Evolutionary conservation across 495 filamentous ascomycete species (phyloP).

Genomic region (Parmelia sp.): DNA sequence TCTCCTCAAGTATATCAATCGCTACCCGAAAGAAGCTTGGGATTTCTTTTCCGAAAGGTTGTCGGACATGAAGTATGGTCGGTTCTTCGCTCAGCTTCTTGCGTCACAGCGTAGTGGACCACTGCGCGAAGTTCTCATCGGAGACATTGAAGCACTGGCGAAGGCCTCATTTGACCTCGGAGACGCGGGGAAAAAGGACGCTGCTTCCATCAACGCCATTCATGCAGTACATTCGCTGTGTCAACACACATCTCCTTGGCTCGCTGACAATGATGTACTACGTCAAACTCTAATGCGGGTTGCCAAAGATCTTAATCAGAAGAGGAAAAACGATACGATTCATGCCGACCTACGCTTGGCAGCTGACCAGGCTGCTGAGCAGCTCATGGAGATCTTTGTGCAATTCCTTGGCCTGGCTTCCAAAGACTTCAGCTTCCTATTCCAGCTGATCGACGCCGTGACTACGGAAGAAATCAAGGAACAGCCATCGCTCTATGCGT

Average conservation of each 20-base stretch:
- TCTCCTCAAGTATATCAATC: slow-evolving; percentile 89
- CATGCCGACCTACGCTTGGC: slow-evolving; percentile 64
- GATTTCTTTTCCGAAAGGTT: slow-evolving; percentile 66
- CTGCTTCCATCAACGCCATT: slow-evolving; percentile 79
- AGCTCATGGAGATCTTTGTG: slow-evolving; percentile 80
- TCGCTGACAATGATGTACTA: slow-evolving; percentile 68
- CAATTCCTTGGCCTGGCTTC: slow-evolving; percentile 66
- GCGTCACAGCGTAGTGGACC: slow-evolving; percentile 65
- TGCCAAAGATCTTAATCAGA: slow-evolving; percentile 68
- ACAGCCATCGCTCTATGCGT: slow-evolving; percentile 65
- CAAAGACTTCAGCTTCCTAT: slow-evolving; percentile 82
- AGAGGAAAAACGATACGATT: slow-evolving; percentile 61
- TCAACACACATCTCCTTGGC: slow-evolving; percentile 53
- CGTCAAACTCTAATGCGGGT: slow-evolving; percentile 59
- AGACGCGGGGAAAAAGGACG: slow-evolving; percentile 55
- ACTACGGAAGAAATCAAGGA: slow-evolving; percentile 76
- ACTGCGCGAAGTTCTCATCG: slow-evolving; percentile 65
- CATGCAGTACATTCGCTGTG: slow-evolving; percentile 74
- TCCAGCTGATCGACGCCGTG: slow-evolving; percentile 75
- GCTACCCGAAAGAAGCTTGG: slow-evolving; percentile 85
- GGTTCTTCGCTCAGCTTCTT: slow-evolving; percentile 92
- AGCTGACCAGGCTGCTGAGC: slow-evolving; percentile 80
- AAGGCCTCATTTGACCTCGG: slow-evolving; percentile 56
- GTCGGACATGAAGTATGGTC: slow-evolving; percentile 76
- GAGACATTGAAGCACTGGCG: slow-evolving; percentile 64